Percentiles rank a stretch among this genome's conserved stretches.
Evolutionary conservation across 768 basidiomycete genomes (phyloP).

Genomic region (Baorangia bicolor): DNA sequence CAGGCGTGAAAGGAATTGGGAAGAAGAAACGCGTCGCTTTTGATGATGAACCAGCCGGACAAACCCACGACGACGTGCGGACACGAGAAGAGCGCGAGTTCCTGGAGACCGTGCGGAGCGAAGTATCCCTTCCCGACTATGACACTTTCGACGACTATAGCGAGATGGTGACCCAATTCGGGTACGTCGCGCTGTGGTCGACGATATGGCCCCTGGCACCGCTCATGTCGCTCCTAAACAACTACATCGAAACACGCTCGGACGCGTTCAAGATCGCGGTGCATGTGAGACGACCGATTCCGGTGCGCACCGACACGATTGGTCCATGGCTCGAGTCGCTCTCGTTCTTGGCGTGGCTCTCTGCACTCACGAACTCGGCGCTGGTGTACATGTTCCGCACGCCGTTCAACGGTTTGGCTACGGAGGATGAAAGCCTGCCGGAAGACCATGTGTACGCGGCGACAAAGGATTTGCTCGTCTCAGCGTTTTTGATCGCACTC

Average conservation of each 20-base stretch:
- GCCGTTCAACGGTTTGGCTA: constrained; percentile 17
- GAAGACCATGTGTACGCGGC: constrained; percentile 32
- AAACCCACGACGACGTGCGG: constrained; percentile 30
- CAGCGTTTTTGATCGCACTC: constrained; percentile 72
- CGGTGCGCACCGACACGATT: constrained; percentile 84
- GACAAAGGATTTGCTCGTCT: constrained; percentile 53
- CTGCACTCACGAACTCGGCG: constrained; percentile 83
- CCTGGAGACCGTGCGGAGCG: constrained; percentile 71
- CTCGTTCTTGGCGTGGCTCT: constrained; percentile 86
- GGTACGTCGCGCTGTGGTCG: constrained; percentile 89
- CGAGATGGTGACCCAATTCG: constrained; percentile 97
- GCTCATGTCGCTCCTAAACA: constrained; percentile 88
- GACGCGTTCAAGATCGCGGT: constrained; percentile 95
- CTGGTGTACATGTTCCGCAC: constrained; percentile 89
- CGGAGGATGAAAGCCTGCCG: background rate
- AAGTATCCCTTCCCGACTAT: constrained; percentile 80
- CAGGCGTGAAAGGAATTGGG: constrained; percentile 19
- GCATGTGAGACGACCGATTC: constrained; percentile 82
- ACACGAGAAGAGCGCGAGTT: constrained; percentile 71
- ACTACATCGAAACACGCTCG: constrained; percentile 85
- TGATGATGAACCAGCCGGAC: constrained; percentile 52
- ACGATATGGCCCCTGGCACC: constrained; percentile 93
- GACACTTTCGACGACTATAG: constrained; percentile 84
- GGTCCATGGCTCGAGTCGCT: constrained; percentile 93
- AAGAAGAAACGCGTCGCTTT: constrained; percentile 71